Percentiles rank a stretch among this genome's conserved stretches.
Conservation (phyloP, 352 stramenopile species). For the Globisporangium nagaii region DNA sequence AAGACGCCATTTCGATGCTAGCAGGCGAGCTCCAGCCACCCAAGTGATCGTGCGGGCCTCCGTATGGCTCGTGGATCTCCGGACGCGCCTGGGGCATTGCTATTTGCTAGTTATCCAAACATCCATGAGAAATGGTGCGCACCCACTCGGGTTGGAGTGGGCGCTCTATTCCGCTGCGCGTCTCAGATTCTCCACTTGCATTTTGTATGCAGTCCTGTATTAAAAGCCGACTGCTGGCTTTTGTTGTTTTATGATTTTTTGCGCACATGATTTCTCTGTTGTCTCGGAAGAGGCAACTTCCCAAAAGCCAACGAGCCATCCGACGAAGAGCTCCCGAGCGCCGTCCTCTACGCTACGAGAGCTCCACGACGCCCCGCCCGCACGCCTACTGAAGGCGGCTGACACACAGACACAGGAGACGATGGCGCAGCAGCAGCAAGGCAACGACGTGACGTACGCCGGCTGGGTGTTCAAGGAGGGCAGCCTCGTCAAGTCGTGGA, state of each 20-base stretch:
- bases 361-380: not conserved
- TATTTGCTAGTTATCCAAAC: too few relatives aligned
- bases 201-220: not conserved
- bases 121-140: not conserved
- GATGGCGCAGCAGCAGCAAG: not conserved
- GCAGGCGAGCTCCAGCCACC: too few relatives aligned
- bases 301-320: not conserved
- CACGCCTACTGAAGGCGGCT: not conserved
- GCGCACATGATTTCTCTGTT: not conserved
- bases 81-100: too few relatives aligned
- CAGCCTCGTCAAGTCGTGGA: slow-evolving; percentile 76
- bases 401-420: not conserved
- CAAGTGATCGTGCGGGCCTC: too few relatives aligned
- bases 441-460: slow-evolving; percentile 59
- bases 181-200: too few relatives aligned
- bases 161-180: not conserved
- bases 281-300: not conserved
- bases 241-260: not conserved
- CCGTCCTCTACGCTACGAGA: not conserved
- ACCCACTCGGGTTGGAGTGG: not conserved
- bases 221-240: not conserved
- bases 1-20: too few relatives aligned
- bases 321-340: not conserved
- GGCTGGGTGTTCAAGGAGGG: slow-evolving; percentile 79
- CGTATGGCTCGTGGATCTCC: too few relatives aligned